These are phyloP conservation scores for Periconia digitata DNA, from an alignment of 2,329 filamentous ascomycete genomes.

Conservation along the genomic window DNA sequence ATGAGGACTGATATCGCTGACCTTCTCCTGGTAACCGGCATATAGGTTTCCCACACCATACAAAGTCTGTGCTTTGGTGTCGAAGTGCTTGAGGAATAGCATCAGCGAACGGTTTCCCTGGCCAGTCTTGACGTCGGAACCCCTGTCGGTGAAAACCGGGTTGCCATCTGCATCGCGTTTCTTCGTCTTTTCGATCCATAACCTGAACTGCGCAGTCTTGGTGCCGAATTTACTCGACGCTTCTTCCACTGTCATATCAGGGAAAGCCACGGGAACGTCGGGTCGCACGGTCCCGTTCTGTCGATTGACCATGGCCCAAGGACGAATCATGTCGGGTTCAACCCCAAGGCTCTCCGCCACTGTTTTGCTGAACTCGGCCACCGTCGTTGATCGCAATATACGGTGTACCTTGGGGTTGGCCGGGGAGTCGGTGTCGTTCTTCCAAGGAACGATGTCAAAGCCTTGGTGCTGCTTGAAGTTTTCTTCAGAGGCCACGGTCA, in stretches of 20 bases:
- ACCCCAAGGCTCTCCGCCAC: slow-evolving; percentile 71
- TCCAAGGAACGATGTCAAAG: slow-evolving; percentile 71
- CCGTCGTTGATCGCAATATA: slow-evolving; percentile 71
- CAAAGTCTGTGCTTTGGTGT: slow-evolving; percentile 73
- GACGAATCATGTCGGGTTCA: slow-evolving; percentile 70
- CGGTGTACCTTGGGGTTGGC: slow-evolving; percentile 73
- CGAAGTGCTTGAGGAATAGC: slow-evolving; percentile 91
- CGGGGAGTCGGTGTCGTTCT: slow-evolving; percentile 59
- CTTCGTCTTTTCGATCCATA: slow-evolving; percentile 80
- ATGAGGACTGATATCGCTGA: slow-evolving; percentile 75
- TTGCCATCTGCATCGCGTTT: slow-evolving; percentile 70
- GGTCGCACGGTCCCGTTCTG: slow-evolving; percentile 96
- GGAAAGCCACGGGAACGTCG: slow-evolving; percentile 80
- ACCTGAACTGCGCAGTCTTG: slow-evolving; percentile 67
- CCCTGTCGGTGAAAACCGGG: slow-evolving; percentile 70
- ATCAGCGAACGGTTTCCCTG: slow-evolving; percentile 65
- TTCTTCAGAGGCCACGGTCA: slow-evolving; percentile 78
- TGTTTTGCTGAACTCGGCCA: slow-evolving; percentile 71
- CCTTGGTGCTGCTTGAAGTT: slow-evolving; percentile 81
- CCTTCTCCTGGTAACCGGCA: slow-evolving; percentile 82
- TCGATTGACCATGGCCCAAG: slow-evolving; percentile 98
- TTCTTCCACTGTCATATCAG: slow-evolving; percentile 68
- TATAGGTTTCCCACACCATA: slow-evolving; percentile 82
- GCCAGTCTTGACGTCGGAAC: slow-evolving; percentile 57
- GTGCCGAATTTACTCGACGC: slow-evolving; percentile 69